Conservation (phyloP, 2,329 filamentous ascomycete genomes). For the Xylaria digitata region DNA sequence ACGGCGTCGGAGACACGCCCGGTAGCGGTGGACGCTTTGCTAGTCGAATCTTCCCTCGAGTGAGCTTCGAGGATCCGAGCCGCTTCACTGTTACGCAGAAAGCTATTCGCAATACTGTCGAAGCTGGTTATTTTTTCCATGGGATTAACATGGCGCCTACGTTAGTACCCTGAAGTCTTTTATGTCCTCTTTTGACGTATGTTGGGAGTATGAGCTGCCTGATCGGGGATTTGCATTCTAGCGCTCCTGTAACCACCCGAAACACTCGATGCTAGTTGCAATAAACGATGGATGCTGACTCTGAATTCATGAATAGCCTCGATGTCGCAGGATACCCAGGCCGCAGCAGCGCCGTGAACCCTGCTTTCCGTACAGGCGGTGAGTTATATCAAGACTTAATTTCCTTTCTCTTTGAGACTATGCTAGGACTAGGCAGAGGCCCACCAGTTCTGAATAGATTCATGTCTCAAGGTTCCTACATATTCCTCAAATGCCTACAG, state of each 20-base stretch:
- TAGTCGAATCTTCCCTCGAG: conserved; percentile 50
- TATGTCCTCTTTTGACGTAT: background rate
- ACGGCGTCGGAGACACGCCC: conserved; percentile 46
- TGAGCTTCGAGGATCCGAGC: conserved; percentile 41
- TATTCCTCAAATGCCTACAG: background rate
- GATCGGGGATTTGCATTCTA: too few species aligned
- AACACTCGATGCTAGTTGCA: background rate
- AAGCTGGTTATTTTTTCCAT: conserved; percentile 52
- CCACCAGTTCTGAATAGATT: background rate
- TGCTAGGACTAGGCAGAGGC: background rate
- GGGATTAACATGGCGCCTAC: conserved; percentile 50
- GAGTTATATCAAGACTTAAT: background rate
- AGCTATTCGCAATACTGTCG: conserved; percentile 52
- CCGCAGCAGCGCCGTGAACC: conserved; percentile 53
- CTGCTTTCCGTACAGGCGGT: conserved; percentile 56
- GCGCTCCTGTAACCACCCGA: background rate
- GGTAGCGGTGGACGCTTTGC: conserved; percentile 48
- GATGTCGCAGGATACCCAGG: conserved; percentile 49
- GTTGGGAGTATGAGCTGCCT: background rate
- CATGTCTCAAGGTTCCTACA: background rate
- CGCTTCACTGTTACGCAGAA: conserved; percentile 45
- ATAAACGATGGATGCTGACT: background rate
- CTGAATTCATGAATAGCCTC: conserved; percentile 24
- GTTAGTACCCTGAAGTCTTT: background rate
- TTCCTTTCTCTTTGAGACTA: background rate